phyloP scores from a whole-genome alignment of 2,329 filamentous ascomycete genomes.

The Dactylella cylindrospora region DNA sequence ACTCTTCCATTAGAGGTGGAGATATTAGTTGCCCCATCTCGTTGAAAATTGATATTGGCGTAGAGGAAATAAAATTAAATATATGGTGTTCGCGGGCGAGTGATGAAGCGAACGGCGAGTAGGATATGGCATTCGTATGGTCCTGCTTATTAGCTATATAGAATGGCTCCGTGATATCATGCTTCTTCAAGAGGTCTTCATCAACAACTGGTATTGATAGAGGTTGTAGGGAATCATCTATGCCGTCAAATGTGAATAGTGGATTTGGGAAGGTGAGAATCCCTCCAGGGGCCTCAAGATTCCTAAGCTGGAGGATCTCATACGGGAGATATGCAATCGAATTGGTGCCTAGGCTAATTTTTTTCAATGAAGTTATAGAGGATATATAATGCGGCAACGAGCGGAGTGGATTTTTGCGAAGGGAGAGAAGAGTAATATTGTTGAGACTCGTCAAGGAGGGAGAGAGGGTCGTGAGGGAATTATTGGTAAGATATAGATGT shows the following conservation, averaged over 20 bases:
- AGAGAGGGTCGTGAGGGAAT: slow-evolving; percentile 9
- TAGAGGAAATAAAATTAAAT: slow-evolving; percentile 16
- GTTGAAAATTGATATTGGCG: slow-evolving; percentile 20
- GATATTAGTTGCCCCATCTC: slow-evolving; percentile 11
- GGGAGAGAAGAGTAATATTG: slow-evolving; percentile 13
- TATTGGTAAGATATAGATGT: slow-evolving; percentile 8
- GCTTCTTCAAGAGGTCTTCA: background rate
- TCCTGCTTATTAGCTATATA: background rate
- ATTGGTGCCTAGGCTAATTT: slow-evolving; percentile 13
- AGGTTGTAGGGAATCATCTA: background rate
- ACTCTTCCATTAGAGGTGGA: background rate
- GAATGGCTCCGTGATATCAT: background rate
- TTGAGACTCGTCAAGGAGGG: slow-evolving; percentile 9
- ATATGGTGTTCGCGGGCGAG: background rate
- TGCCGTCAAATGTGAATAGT: slow-evolving; percentile 5
- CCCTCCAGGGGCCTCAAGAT: background rate
- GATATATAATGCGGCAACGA: slow-evolving; percentile 18
- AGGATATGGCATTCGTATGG: background rate
- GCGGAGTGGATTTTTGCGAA: slow-evolving; percentile 18
- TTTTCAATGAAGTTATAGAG: slow-evolving; percentile 1
- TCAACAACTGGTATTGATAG: no score
- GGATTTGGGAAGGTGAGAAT: slow-evolving; percentile 16
- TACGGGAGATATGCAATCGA: slow-evolving; percentile 17
- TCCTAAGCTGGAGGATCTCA: slow-evolving; percentile 5
- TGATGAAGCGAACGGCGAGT: slow-evolving; percentile 2